Conservation (phyloP, 352 stramenopile genomes). For the Elongisporangium undulatum region DNA sequence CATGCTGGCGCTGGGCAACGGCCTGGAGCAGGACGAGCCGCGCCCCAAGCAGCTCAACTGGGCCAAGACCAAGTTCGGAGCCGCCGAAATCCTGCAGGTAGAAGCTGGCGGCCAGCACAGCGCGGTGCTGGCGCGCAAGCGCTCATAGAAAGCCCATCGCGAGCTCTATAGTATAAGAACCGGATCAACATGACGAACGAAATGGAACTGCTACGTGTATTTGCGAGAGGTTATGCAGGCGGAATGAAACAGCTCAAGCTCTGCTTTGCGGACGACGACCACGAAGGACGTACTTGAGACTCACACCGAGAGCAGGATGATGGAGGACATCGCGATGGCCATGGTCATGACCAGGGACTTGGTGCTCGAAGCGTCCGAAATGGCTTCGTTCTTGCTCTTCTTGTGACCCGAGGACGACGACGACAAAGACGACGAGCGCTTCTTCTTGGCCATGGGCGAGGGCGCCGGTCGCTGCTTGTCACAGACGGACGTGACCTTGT, state of each 20-base stretch:
- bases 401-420: slow-evolving; percentile 8
- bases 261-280: no score
- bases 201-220: no score
- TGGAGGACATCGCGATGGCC: slow-evolving; percentile 10
- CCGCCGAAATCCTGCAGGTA: slow-evolving; percentile 65
- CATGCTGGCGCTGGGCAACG: slow-evolving; percentile 88
- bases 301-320: slow-evolving; percentile 6
- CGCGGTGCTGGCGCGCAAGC: slow-evolving; percentile 49
- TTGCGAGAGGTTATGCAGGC: no score
- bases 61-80: slow-evolving; percentile 62
- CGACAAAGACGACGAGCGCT: slow-evolving; percentile 18
- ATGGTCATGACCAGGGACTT: slow-evolving; percentile 9
- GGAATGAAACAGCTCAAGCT: no score
- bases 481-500: slow-evolving; percentile 38
- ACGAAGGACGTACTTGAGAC: no score
- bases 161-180: background rate
- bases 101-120: slow-evolving; percentile 88
- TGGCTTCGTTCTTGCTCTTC: slow-evolving; percentile 4
- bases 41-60: slow-evolving; percentile 63
- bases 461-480: slow-evolving; percentile 27
- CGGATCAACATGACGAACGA: background rate
- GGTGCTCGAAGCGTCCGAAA: background rate
- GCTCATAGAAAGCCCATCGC: no score
- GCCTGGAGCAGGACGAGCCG: slow-evolving; percentile 76
- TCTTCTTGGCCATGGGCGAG: slow-evolving; percentile 39